phyloP scores from a whole-genome alignment of 371 early-diverging fungal species.

The Mortierella sp. region DNA sequence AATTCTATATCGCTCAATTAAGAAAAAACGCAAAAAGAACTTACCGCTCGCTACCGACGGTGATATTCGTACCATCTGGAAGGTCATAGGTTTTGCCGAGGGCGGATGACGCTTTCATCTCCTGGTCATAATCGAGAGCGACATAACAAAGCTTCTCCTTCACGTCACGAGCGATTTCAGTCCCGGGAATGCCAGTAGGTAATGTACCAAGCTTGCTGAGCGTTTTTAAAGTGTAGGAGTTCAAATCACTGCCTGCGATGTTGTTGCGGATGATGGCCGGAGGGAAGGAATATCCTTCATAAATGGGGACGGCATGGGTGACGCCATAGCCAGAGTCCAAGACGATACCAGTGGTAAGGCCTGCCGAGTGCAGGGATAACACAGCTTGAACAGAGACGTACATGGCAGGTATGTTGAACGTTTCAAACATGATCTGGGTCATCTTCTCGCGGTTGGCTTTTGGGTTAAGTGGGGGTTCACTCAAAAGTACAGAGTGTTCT shows the following conservation, averaged over 20 bases:
- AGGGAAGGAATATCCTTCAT: conserved; percentile 94
- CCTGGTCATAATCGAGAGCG: conserved; percentile 85
- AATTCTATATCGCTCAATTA: no score
- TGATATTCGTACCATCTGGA: conserved; percentile 89
- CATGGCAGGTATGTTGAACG: conserved; percentile 95
- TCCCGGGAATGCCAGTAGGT: conserved; percentile 88
- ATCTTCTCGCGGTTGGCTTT: conserved; percentile 89
- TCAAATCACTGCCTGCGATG: conserved; percentile 93
- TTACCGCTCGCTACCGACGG: conserved; percentile 74
- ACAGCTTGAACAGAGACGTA: conserved; percentile 96
- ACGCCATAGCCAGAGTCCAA: conserved; percentile 96
- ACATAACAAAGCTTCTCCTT: conserved; percentile 96
- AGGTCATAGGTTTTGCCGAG: conserved; percentile 77
- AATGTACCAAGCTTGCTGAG: conserved; percentile 88
- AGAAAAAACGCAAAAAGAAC: conserved; percentile 50
- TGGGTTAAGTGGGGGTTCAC: conserved; percentile 96
- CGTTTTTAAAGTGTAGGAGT: conserved; percentile 63
- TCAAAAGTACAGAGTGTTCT: conserved; percentile 97
- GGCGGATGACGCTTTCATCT: conserved; percentile 74
- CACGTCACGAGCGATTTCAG: conserved; percentile 90
- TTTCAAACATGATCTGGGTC: conserved; percentile 96
- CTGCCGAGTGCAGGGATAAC: conserved; percentile 89
- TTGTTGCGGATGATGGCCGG: conserved; percentile 93
- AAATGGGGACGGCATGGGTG: conserved; percentile 94
- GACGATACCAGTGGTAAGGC: conserved; percentile 95